These are phyloP conservation scores for Pythium sp. DNA, from an alignment of 352 stramenopile genomes.

Conservation along the genomic window DNA sequence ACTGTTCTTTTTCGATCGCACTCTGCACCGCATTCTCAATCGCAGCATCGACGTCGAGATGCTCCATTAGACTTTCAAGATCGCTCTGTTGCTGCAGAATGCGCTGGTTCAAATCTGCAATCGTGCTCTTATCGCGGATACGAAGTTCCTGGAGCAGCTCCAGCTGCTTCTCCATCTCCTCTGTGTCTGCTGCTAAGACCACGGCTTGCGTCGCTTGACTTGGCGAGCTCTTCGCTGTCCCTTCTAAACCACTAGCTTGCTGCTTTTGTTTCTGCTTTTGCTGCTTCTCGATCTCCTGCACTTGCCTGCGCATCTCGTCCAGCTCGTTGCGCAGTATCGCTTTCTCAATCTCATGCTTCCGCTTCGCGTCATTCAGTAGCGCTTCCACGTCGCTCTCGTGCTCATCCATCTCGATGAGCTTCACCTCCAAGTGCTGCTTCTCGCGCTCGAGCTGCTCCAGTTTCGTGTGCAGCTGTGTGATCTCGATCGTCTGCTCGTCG, in stretches of 20 bases:
- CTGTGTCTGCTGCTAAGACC: constrained; percentile 14
- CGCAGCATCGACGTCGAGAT: constrained; percentile 40
- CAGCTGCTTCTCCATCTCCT: constrained; percentile 59
- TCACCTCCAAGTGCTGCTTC: constrained; percentile 51
- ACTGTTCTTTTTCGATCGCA: constrained; percentile 32
- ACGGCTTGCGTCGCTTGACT: background rate
- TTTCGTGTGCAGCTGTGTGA: constrained; percentile 52
- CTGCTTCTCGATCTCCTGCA: constrained; percentile 34
- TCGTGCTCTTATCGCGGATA: constrained; percentile 53
- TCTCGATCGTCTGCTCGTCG: constrained; percentile 68
- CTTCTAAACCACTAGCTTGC: background rate
- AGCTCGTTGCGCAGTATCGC: constrained; percentile 39
- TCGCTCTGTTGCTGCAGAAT: constrained; percentile 60
- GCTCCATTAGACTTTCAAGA: constrained; percentile 50
- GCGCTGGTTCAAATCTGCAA: constrained; percentile 54
- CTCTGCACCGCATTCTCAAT: constrained; percentile 32
- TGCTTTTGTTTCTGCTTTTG: constrained; percentile 31
- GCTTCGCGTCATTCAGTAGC: constrained; percentile 39
- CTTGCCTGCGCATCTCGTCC: constrained; percentile 35
- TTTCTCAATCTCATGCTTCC: constrained; percentile 60
- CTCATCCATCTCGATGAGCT: constrained; percentile 78
- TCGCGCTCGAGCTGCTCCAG: constrained; percentile 51
- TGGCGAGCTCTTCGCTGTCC: background rate
- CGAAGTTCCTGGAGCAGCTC: constrained; percentile 66
- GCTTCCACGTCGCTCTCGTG: constrained; percentile 55